phyloP scores from a whole-genome alignment of 2,329 filamentous ascomycete genomes.

The Rhynchosporium agropyri region DNA sequence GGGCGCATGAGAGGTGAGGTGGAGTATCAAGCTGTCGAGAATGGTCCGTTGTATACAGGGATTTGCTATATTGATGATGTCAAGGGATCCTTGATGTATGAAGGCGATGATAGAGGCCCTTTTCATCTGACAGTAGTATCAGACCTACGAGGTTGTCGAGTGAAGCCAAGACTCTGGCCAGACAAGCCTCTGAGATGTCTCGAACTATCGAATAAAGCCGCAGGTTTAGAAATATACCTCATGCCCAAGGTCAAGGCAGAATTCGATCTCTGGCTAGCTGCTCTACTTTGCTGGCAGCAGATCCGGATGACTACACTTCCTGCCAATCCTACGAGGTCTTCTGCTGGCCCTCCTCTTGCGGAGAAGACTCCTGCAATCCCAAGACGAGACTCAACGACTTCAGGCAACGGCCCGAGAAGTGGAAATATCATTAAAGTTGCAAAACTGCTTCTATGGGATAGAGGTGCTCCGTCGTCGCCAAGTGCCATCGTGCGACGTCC shows the following conservation, averaged over 20 bases:
- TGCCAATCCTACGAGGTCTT: conserved; percentile 29
- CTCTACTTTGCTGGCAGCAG: conserved; percentile 80
- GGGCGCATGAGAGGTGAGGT: conserved; percentile 80
- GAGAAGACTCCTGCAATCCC: conserved; percentile 40
- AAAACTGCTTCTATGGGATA: conserved; percentile 90
- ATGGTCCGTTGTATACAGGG: conserved; percentile 68
- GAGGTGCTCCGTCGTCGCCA: conserved; percentile 58
- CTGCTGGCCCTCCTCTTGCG: conserved; percentile 18
- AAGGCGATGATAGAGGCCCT: conserved; percentile 66
- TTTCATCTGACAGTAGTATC: conserved; percentile 69
- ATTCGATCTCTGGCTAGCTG: conserved; percentile 78
- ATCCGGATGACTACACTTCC: conserved; percentile 53
- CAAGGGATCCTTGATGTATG: conserved; percentile 73
- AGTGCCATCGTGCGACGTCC: conserved; percentile 54
- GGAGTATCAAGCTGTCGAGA: conserved; percentile 67
- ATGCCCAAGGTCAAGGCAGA: conserved; percentile 66
- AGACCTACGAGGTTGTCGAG: conserved; percentile 73
- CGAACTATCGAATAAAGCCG: conserved; percentile 57
- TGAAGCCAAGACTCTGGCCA: conserved; percentile 57
- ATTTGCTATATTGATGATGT: conserved; percentile 79
- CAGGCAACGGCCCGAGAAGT: conserved; percentile 62
- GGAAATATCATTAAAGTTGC: conserved; percentile 93
- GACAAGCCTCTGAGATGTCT: conserved; percentile 53
- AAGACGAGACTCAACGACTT: conserved; percentile 52
- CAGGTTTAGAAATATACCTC: conserved; percentile 63